Conservation (phyloP, 2,329 filamentous ascomycete genomes). For the Arthrocladium fulminans region DNA sequence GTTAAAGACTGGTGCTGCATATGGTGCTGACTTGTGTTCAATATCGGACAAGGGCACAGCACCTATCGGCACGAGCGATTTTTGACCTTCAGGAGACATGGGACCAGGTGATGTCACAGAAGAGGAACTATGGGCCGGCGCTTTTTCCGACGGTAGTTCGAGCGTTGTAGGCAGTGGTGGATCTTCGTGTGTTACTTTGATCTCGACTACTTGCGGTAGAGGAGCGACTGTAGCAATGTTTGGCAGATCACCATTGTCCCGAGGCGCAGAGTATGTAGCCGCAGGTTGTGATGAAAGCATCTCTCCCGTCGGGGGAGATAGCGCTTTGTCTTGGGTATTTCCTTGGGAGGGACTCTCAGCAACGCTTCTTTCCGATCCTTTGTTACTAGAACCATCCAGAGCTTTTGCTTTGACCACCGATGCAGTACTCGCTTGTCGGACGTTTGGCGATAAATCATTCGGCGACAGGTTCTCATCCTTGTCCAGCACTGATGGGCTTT, state of each 20-base stretch:
- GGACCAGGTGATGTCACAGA: conserved; percentile 46
- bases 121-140: background rate
- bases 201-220: conserved; percentile 1
- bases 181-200: background rate
- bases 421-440: conserved; percentile 25
- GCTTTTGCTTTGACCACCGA: conserved; percentile 23
- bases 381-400: conserved; percentile 8
- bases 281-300: background rate
- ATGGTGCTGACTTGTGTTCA: conserved; percentile 29
- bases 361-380: conserved; percentile 7
- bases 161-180: background rate
- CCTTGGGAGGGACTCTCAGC: background rate
- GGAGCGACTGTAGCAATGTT: conserved; percentile 13
- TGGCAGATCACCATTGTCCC: conserved; percentile 7
- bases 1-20: background rate
- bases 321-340: background rate
- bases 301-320: background rate
- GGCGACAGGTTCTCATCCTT: conserved; percentile 2
- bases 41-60: conserved; percentile 54
- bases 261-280: background rate
- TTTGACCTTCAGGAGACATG: conserved; percentile 53
- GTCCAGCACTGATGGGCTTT: conserved; percentile 3
- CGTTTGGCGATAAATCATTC: conserved; percentile 25
- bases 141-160: conserved; percentile 3
- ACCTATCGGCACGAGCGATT: conserved; percentile 54